Conservation (phyloP, 768 basidiomycete species). For the Pleurotus eryngii region DNA sequence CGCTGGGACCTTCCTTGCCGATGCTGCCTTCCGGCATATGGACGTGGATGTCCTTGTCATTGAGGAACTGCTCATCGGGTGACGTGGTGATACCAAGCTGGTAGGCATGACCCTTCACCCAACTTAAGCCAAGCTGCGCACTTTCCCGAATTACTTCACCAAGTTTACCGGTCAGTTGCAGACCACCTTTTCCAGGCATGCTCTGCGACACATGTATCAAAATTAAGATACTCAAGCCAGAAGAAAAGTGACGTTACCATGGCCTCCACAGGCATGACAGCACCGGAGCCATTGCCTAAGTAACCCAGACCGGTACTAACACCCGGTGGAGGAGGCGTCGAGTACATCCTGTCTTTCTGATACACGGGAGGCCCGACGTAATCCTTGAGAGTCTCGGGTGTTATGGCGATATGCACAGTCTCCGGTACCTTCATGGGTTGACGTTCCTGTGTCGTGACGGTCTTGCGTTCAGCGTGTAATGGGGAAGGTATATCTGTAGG, state of each 20-base stretch:
- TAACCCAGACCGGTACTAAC: slow-evolving; percentile 96
- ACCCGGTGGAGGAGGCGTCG: slow-evolving; percentile 76
- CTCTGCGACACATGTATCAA: slow-evolving; percentile 43
- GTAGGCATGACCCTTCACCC: slow-evolving; percentile 88
- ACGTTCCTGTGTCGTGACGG: slow-evolving; percentile 74
- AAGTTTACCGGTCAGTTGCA: slow-evolving; percentile 94
- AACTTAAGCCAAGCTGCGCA: slow-evolving; percentile 91
- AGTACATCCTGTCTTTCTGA: slow-evolving; percentile 92
- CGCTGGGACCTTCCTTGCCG: slow-evolving; percentile 95
- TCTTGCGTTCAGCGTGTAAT: slow-evolving; percentile 34
- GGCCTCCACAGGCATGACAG: slow-evolving; percentile 96
- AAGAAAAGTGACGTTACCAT: slow-evolving; percentile 44
- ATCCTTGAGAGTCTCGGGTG: slow-evolving; percentile 86
- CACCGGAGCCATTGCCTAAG: slow-evolving; percentile 92
- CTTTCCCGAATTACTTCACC: slow-evolving; percentile 98
- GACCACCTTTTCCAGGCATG: slow-evolving; percentile 93
- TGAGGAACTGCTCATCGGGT: slow-evolving; percentile 72
- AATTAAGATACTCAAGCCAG: background rate
- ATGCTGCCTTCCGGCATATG: slow-evolving; percentile 97
- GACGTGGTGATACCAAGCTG: slow-evolving; percentile 81
- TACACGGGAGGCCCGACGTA: slow-evolving; percentile 96
- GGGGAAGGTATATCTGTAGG: slow-evolving; percentile 18
- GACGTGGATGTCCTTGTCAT: slow-evolving; percentile 86
- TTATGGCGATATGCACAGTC: slow-evolving; percentile 75
- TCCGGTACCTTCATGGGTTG: slow-evolving; percentile 80